Evolutionary conservation across 192 early-diverging fungal species (phyloP), one percentile per base, ranked within the genome.

Genomic region (Glomus cerebriforme): DNA sequence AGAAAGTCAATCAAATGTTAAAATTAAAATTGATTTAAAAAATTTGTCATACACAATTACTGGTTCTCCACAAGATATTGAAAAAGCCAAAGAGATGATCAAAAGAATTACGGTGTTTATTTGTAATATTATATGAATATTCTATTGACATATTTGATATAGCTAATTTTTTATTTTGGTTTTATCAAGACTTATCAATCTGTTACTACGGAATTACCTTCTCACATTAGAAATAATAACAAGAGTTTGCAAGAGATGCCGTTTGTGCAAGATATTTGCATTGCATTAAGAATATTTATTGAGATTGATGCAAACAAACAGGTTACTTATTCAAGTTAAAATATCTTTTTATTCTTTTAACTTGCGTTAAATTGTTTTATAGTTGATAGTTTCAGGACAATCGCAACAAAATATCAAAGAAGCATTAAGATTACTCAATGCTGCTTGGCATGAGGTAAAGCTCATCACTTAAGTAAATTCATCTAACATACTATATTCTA

Each of bases 191-290:
- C 24, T 24, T 73, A 59, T 73, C n/a, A 24, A 9, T 59, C 72
- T 15, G 32, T 5, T 4, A 59, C 32, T 35, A 26, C 32, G 13
- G 72, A 73, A 17, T 47, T 59, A 24, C 47, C 72, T 58, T 32
- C 72, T 32, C 43, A 73, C 45, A 32, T 73, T 19, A 73, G 34
- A 27, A n/a, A 59, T 31, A 47, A 73, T 32, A n/a, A 58, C 22
- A 73, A 59, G 49, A 59, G 15, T 22, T 58, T 73, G 37, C 45
- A 73, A 32, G 72, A 73, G 45, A 73, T 59, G 49, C 72, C 72
- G 0, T 73, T 54, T 34, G 31, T 73, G 17, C 47, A 59, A 29
- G 54, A 73, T 73, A 59, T 73, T 34, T 73, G 72, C 15, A 31
- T 13, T 12, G 12, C 32, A 59, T 49, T 39, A 5, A n/a, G 49